Percentiles rank a stretch among this genome's conserved stretches.
These are phyloP conservation scores for Xenoacremonium recifei DNA, from an alignment of 2,329 filamentous ascomycete species.

Conservation along the genomic window DNA sequence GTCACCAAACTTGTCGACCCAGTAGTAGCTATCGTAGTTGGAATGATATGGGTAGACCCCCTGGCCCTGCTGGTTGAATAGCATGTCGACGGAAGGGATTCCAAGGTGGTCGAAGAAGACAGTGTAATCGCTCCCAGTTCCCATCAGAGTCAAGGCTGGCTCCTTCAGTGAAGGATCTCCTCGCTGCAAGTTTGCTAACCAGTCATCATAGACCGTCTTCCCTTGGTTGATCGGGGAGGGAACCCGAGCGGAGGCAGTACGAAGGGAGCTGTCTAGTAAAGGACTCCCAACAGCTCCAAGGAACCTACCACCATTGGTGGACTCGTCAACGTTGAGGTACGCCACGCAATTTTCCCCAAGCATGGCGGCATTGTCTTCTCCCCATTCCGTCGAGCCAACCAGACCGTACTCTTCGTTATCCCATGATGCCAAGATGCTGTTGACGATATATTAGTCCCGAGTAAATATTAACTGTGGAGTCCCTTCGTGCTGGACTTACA, in stretches of 20 bases:
- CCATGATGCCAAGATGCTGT: slow-evolving; percentile 68
- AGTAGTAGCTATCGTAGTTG: slow-evolving; percentile 81
- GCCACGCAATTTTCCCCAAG: slow-evolving; percentile 67
- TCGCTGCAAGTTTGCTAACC: too few species aligned
- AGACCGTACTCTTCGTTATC: slow-evolving; percentile 78
- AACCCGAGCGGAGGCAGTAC: slow-evolving; percentile 64
- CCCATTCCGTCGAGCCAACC: slow-evolving; percentile 81
- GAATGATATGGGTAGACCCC: slow-evolving; percentile 74
- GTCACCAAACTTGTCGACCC: slow-evolving; percentile 81
- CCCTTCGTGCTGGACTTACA: too few species aligned
- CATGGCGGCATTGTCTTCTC: slow-evolving; percentile 80
- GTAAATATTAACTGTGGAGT: too few species aligned
- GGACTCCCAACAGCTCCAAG: too few species aligned
- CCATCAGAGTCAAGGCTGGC: slow-evolving; percentile 43
- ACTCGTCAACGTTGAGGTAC: slow-evolving; percentile 81
- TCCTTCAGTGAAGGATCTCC: too few species aligned
- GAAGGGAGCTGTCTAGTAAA: too few species aligned
- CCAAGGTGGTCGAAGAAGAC: slow-evolving; percentile 61
- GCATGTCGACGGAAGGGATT: slow-evolving; percentile 53
- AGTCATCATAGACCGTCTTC: slow-evolving; percentile 46
- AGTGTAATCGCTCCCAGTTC: slow-evolving; percentile 67
- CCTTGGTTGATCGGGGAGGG: slow-evolving; percentile 64
- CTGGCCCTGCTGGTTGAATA: slow-evolving; percentile 48
- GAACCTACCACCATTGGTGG: slow-evolving; percentile 52
- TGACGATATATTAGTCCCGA: too few species aligned